phyloP scores from a whole-genome alignment of 331 rosid species.

The Telfairia occidentalis region DNA sequence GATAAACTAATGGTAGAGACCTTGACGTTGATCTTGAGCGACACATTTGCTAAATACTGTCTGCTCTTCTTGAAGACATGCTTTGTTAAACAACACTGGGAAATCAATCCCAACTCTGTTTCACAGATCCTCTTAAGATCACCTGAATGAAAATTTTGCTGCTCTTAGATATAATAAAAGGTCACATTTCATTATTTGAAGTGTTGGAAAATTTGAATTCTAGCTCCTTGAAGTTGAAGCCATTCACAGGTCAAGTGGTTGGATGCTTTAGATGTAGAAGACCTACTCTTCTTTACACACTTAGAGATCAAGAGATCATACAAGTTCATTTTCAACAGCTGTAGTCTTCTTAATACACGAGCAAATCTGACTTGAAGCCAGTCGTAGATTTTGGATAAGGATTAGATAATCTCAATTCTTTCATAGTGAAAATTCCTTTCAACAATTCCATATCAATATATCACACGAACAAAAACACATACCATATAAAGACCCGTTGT shows the following conservation, averaged over 20 bases:
- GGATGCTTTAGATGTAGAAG: background rate
- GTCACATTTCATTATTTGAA: background rate
- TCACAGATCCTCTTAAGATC: slow-evolving; percentile 86
- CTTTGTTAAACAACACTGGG: slow-evolving; percentile 89
- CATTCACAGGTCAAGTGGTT: background rate
- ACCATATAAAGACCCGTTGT: slow-evolving; percentile 93
- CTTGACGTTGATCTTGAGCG: slow-evolving; percentile 81
- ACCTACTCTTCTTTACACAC: background rate
- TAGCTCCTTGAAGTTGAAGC: background rate
- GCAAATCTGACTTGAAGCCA: background rate
- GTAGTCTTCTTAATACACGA: background rate
- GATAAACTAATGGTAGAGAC: slow-evolving; percentile 21
- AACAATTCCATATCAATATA: background rate
- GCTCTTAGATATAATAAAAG: background rate
- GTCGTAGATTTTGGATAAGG: background rate
- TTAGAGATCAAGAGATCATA: background rate
- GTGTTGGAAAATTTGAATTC: background rate
- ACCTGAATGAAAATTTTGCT: slow-evolving; percentile 37
- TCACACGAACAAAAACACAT: background rate
- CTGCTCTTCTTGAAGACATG: slow-evolving; percentile 75
- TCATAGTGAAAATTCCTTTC: background rate
- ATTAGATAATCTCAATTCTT: background rate
- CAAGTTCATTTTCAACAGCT: background rate
- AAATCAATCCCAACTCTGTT: slow-evolving; percentile 88
- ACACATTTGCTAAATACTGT: slow-evolving; percentile 85